Evolutionary conservation across 1,284 basidiomycete species (phyloP), one percentile per base, ranked within the genome.

Genomic region (Melampsora americana): DNA sequence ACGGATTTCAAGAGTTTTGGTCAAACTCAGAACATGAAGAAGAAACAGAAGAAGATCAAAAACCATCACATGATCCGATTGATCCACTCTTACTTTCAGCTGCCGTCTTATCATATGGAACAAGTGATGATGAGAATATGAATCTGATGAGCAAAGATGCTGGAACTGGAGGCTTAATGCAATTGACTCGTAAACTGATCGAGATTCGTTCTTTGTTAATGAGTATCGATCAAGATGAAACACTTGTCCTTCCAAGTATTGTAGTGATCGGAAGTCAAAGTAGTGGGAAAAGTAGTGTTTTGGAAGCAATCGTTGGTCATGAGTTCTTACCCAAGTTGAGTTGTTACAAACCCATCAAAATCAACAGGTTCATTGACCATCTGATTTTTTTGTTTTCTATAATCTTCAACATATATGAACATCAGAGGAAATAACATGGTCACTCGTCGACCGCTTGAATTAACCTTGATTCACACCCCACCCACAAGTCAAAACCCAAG

Each of bases 251-350:
- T 16, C 95, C 95, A 0, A 95, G 92, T 79, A 98, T 99, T 78
- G 95, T 99, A 48, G 96, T 99, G 67, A 93, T 99, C 79, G 95
- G 95, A 16, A 95, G 93, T 81, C 95, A 99, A 85, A 96, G 93
- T 83, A 95, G 92, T 4, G 95, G 95, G 5, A 99, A 99, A 86
- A 95, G 93, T 80, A 95, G 92, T 32, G 96, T 99, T 0, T 85
- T 99, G 71, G 95, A 99, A 83, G 91, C 96, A 1, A 93, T 99
- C 79, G 96, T 99, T 28, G 96, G 95, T 0, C 93, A 97, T 79
- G 94, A 99, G 83, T 99, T 99, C 83, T 85, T 99, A 56, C 96
- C 95, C 50, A 99, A 99, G 93, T 95, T 79, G 79, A 89, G 84
- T 44, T 30, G 79, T 79, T 5, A 35, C 7, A 7, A 26, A 48